phyloP scores from a whole-genome alignment of 2,329 filamentous ascomycete species.

The Fusarium nygamai region DNA sequence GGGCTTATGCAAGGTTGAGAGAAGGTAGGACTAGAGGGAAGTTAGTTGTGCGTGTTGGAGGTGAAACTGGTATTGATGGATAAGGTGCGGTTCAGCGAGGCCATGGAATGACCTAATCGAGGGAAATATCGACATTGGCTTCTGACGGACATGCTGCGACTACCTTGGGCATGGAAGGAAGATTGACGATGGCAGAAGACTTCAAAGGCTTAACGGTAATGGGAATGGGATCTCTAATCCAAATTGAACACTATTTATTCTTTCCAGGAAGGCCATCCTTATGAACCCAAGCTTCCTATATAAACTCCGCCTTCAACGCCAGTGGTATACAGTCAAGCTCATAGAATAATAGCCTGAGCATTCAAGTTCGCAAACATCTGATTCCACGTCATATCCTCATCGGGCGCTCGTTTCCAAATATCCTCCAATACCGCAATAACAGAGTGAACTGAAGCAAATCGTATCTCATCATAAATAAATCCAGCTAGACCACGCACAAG shows the following conservation, averaged over 20 bases:
- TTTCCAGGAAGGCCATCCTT: background rate
- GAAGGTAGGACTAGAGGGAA: slow-evolving; percentile 7
- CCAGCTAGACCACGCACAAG: slow-evolving; percentile 31
- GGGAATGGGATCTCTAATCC: fast-evolving
- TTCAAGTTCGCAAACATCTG: slow-evolving; percentile 41
- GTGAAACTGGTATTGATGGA: background rate
- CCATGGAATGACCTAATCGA: background rate
- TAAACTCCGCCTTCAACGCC: background rate
- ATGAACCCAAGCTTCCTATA: no score
- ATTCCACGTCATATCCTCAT: slow-evolving; percentile 29
- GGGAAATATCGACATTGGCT: fast-evolving
- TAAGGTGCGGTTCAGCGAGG: fast-evolving
- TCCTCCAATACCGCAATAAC: slow-evolving; percentile 35
- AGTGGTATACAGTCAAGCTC: background rate
- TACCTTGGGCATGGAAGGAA: fast-evolving
- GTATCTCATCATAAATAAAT: slow-evolving; percentile 46
- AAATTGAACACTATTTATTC: background rate
- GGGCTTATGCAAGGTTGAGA: slow-evolving; percentile 26
- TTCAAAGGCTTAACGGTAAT: fast-evolving
- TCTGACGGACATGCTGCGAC: fast-evolving
- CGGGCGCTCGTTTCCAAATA: slow-evolving; percentile 30
- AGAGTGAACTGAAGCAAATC: slow-evolving; percentile 52
- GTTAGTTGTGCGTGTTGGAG: slow-evolving; percentile 6
- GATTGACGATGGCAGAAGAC: fast-evolving
- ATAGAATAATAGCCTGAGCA: slow-evolving; percentile 40